These are phyloP conservation scores for Venturia pyrina DNA, from an alignment of 2,329 filamentous ascomycete species.

Conservation along the genomic window DNA sequence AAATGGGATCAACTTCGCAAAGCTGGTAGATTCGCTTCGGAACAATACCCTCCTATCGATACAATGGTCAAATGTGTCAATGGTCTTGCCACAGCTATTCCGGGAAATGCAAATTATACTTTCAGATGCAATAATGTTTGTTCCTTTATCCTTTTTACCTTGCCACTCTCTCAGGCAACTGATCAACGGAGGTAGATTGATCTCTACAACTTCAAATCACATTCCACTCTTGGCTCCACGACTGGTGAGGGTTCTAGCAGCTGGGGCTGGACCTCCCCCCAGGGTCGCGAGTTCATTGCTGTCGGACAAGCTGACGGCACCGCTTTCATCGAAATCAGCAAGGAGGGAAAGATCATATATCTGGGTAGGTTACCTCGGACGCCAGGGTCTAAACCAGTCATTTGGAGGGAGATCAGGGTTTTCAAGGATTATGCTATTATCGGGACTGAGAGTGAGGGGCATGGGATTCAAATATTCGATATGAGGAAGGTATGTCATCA, in stretches of 20 bases:
- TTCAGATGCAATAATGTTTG: conserved; percentile 29
- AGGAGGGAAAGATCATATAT: conserved; percentile 41
- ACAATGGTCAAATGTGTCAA: conserved; percentile 25
- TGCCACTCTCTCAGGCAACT: background rate
- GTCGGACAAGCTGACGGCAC: conserved; percentile 46
- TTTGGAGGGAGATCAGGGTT: conserved; percentile 44
- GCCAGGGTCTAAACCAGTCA: conserved; percentile 32
- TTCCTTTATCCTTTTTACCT: background rate
- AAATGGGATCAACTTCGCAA: conserved; percentile 26
- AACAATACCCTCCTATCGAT: conserved; percentile 24
- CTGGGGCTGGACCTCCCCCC: conserved; percentile 45
- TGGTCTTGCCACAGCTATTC: conserved; percentile 27
- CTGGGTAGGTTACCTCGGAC: conserved; percentile 44
- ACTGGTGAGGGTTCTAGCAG: conserved; percentile 35
- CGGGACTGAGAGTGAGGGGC: conserved; percentile 36
- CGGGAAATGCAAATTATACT: conserved; percentile 24
- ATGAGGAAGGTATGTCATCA: conserved; percentile 35
- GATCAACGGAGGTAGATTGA: conserved; percentile 31
- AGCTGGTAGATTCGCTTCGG: conserved; percentile 24
- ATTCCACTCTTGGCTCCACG: conserved; percentile 42
- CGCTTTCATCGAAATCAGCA: conserved; percentile 43
- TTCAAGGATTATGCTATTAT: conserved; percentile 35
- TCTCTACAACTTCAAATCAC: conserved; percentile 46
- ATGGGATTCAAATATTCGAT: conserved; percentile 55
- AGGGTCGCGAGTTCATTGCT: conserved; percentile 45